Percentiles rank a stretch among this genome's conserved stretches.
Evolutionary conservation across 1,284 basidiomycete genomes (phyloP).

Genomic region (Farysia itapuensis): DNA sequence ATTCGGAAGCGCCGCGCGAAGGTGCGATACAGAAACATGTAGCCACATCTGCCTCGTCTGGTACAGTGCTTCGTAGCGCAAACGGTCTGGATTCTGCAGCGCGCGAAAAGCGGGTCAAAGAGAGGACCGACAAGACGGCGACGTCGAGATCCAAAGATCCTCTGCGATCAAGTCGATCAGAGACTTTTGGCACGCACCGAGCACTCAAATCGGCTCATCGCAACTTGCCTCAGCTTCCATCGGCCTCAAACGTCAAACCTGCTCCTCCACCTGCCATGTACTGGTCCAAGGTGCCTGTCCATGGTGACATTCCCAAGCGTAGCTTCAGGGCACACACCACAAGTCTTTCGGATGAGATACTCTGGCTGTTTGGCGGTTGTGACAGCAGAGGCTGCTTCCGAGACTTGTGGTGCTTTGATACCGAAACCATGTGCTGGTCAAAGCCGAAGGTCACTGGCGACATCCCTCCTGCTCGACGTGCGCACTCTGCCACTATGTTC

Average conservation of each 20-base stretch:
- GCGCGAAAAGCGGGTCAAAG: no score
- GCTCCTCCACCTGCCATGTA: conserved; percentile 68
- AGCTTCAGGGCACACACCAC: conserved; percentile 81
- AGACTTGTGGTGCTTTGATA: conserved; percentile 83
- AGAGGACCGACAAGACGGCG: no score
- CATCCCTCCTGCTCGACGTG: conserved; percentile 68
- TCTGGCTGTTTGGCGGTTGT: conserved; percentile 87
- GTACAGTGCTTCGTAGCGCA: no score
- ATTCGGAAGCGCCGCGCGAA: no score
- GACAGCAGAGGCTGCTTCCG: conserved; percentile 76
- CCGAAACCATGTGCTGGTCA: conserved; percentile 87
- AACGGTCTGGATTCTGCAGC: no score
- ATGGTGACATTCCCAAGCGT: conserved; percentile 73
- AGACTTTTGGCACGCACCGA: no score
- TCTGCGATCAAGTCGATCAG: no score
- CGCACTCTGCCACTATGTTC: conserved; percentile 83
- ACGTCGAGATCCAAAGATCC: no score
- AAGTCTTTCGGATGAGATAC: conserved; percentile 76
- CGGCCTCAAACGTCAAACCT: conserved; percentile 28
- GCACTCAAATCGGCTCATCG: conserved; percentile 25
- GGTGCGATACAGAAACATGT: no score
- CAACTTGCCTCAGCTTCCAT: conserved; percentile 38
- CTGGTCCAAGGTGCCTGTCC: conserved; percentile 80
- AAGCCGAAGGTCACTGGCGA: conserved; percentile 40
- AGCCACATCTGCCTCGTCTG: no score